Percentiles rank a stretch among this genome's conserved stretches.
Conservation (phyloP, 2,329 filamentous ascomycete species). For the Aspergillus hortae region DNA sequence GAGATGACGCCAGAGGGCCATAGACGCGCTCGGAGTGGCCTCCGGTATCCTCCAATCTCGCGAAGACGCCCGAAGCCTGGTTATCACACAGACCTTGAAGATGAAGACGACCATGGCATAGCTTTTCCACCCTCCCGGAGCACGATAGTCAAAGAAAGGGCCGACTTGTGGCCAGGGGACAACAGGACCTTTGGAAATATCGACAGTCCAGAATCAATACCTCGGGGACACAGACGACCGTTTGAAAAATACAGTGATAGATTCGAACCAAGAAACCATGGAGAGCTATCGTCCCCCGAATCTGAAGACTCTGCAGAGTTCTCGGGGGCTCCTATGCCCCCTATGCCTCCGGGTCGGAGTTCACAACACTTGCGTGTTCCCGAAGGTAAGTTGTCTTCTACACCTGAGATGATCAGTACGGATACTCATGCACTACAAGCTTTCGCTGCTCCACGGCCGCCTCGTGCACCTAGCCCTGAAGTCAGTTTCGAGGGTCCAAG, state of each 20-base stretch:
- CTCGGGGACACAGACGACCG: constrained; percentile 24
- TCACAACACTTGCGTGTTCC: constrained; percentile 83
- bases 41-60: constrained; percentile 6
- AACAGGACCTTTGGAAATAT: too few species aligned
- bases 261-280: background rate
- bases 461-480: constrained; percentile 27
- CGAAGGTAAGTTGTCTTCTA: constrained; percentile 57
- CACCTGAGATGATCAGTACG: background rate
- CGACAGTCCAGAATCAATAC: constrained; percentile 7
- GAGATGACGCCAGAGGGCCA: constrained; percentile 4
- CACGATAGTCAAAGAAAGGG: constrained; percentile 15
- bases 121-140: constrained; percentile 10
- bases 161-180: too few species aligned
- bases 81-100: constrained; percentile 11
- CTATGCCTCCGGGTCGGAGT: constrained; percentile 83
- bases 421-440: constrained; percentile 17
- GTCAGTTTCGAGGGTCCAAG: constrained; percentile 53
- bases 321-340: constrained; percentile 63
- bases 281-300: constrained; percentile 24
- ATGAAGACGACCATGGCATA: constrained; percentile 16
- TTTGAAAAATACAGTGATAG: background rate
- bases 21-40: constrained; percentile 6
- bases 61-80: constrained; percentile 9
- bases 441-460: constrained; percentile 21
- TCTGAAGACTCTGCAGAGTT: constrained; percentile 56